Conservation (phyloP, 345 rosid genomes). For the Hypericum androsaemum region DNA sequence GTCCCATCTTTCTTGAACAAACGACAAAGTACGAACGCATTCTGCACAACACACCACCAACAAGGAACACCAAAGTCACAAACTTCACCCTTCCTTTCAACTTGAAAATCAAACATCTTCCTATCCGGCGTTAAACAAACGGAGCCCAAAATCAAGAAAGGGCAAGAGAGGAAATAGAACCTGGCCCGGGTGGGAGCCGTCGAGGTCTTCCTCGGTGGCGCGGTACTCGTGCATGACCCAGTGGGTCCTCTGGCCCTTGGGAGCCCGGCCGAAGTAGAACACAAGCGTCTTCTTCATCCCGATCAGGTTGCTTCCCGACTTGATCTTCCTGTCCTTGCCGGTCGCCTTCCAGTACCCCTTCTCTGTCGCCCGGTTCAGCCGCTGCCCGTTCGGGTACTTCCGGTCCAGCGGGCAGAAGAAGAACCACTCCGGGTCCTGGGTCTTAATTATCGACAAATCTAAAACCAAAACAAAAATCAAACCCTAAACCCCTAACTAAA, state of each 20-base stretch:
- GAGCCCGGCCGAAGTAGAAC: constrained; percentile 81
- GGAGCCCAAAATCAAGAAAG: background rate
- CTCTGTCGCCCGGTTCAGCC: constrained; percentile 71
- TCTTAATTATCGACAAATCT: constrained; percentile 50
- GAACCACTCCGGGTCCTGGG: constrained; percentile 79
- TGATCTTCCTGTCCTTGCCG: constrained; percentile 70
- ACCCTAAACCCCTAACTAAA: background rate
- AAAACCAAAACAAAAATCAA: constrained; percentile 4
- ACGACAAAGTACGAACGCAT: constrained; percentile 52
- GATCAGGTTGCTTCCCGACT: constrained; percentile 41
- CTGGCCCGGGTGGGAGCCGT: constrained; percentile 81
- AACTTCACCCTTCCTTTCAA: background rate
- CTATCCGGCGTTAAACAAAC: background rate
- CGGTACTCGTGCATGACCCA: constrained; percentile 98
- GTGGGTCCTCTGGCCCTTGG: constrained; percentile 52
- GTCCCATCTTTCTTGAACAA: constrained; percentile 55
- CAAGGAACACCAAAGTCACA: background rate
- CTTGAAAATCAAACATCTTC: background rate
- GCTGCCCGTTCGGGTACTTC: constrained; percentile 72
- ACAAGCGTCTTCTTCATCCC: constrained; percentile 93
- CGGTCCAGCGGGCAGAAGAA: constrained; percentile 90
- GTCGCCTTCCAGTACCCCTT: constrained; percentile 97
- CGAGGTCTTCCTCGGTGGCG: constrained; percentile 50
- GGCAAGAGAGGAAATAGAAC: constrained; percentile 14
- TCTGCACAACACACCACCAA: constrained; percentile 26